Conservation (phyloP, 1,284 basidiomycete genomes). For the Prillingera fragicola region DNA sequence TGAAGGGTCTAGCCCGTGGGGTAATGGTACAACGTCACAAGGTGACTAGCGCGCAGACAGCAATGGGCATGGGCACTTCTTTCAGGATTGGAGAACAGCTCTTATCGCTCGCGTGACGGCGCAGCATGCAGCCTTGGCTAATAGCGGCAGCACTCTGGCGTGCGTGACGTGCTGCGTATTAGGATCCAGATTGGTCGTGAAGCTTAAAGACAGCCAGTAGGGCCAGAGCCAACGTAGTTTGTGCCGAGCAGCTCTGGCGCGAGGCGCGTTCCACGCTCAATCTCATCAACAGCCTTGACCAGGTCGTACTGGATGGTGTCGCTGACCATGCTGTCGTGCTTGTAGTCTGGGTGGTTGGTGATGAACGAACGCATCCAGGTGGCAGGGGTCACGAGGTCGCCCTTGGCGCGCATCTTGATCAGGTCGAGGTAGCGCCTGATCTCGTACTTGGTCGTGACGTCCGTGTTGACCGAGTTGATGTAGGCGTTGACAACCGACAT, state of each 20-base stretch:
- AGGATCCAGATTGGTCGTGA: too few relatives aligned
- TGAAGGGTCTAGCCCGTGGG: too few relatives aligned
- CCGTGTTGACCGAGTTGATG: constrained; percentile 79
- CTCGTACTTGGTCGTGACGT: constrained; percentile 58
- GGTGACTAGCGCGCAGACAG: too few relatives aligned
- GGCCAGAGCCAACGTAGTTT: constrained; percentile 39
- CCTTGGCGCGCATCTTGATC: constrained; percentile 70
- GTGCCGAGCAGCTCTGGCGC: constrained; percentile 58
- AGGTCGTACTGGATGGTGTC: constrained; percentile 94
- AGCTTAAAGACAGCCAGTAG: too few relatives aligned
- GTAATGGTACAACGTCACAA: too few relatives aligned
- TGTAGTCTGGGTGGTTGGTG: constrained; percentile 79
- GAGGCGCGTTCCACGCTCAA: constrained; percentile 62
- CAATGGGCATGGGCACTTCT: too few relatives aligned
- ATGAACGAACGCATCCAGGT: constrained; percentile 93
- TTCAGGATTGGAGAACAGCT: too few relatives aligned
- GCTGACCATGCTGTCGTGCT: constrained; percentile 81
- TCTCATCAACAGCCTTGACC: constrained; percentile 81
- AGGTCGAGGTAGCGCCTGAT: constrained; percentile 76
- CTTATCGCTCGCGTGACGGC: too few relatives aligned
- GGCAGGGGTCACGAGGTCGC: constrained; percentile 81
- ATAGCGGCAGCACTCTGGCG: too few relatives aligned
- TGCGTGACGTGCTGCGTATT: too few relatives aligned
- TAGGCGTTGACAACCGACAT: constrained; percentile 80
- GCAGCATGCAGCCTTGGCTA: too few relatives aligned